phyloP scores from a whole-genome alignment of 768 basidiomycete genomes.

The Lyophyllum decastes region DNA sequence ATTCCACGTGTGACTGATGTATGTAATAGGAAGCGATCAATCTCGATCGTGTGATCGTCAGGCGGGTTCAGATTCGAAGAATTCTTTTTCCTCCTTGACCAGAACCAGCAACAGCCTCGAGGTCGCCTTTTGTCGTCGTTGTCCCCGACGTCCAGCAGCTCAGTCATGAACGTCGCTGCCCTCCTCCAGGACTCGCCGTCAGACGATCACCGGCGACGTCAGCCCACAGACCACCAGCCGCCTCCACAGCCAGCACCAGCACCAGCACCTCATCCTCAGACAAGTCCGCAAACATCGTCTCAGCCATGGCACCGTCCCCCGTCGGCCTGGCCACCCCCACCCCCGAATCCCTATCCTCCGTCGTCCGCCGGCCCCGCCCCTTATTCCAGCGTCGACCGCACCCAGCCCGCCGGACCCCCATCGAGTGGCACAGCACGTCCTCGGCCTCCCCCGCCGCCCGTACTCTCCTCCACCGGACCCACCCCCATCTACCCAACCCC shows the following conservation, averaged over 20 bases:
- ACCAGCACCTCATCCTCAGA: background rate
- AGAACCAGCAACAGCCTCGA: background rate
- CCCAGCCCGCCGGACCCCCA: slow-evolving; percentile 3
- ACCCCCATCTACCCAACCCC: slow-evolving; percentile 6
- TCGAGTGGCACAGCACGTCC: slow-evolving; percentile 14
- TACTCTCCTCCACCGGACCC: slow-evolving; percentile 5
- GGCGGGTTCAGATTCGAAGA: slow-evolving; percentile 14
- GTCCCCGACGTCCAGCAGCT: background rate
- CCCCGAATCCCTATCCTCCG: slow-evolving; percentile 18
- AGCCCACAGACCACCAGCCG: slow-evolving; percentile 8
- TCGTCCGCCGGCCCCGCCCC: slow-evolving; percentile 12
- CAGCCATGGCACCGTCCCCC: slow-evolving; percentile 7
- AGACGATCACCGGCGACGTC: slow-evolving; percentile 40
- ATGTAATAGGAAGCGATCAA: slow-evolving; percentile 7
- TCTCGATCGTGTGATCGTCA: slow-evolving; percentile 27
- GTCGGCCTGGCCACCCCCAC: slow-evolving; percentile 7
- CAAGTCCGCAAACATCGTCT: background rate
- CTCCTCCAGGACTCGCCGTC: slow-evolving; percentile 73
- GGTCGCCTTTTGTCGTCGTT: background rate
- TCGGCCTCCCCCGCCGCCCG: slow-evolving; percentile 8
- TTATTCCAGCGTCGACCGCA: background rate
- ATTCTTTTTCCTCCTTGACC: slow-evolving; percentile 9
- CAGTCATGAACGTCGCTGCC: slow-evolving; percentile 66
- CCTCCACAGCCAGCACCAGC: slow-evolving; percentile 3
- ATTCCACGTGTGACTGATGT: slow-evolving; percentile 3